These are phyloP conservation scores for Lactifluus echinatus DNA, from an alignment of 768 basidiomycete species.

Conservation along the genomic window DNA sequence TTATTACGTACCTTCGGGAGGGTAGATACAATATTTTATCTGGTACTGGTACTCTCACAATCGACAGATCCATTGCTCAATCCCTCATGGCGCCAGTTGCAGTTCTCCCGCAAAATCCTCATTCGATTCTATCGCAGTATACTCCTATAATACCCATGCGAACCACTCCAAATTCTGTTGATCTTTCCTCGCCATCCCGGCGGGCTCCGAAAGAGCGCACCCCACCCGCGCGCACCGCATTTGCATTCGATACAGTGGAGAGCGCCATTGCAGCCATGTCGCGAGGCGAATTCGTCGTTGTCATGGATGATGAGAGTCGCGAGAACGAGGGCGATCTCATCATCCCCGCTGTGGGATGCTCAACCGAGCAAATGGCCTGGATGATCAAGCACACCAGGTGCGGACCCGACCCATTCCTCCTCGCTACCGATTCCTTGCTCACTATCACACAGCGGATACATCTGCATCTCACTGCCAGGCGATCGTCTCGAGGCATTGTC, in stretches of 20 bases:
- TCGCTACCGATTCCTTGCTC: background rate
- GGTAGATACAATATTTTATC: too few species aligned
- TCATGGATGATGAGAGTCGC: constrained; percentile 92
- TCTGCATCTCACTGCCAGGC: constrained; percentile 79
- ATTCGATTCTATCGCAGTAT: background rate
- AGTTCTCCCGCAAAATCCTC: background rate
- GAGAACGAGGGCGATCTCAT: constrained; percentile 99
- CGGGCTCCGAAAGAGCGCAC: constrained; percentile 22
- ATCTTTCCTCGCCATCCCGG: constrained; percentile 21
- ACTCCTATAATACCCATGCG: background rate
- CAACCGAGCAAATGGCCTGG: constrained; percentile 98
- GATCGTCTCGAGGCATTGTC: constrained; percentile 67
- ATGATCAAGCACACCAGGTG: constrained; percentile 95
- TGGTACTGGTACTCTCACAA: too few species aligned
- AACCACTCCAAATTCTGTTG: background rate
- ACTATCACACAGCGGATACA: constrained; percentile 63
- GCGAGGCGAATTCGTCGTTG: constrained; percentile 85
- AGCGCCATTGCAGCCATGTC: constrained; percentile 70
- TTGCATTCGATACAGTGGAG: constrained; percentile 73
- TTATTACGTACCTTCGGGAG: too few species aligned
- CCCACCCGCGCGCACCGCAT: constrained; percentile 28
- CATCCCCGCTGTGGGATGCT: constrained; percentile 73
- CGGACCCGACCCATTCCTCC: constrained; percentile 20
- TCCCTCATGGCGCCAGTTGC: constrained; percentile 12
- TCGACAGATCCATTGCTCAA: background rate